These are phyloP conservation scores for Nakazawaea holstii DNA, from an alignment of 805 yeast species.

Conservation along the genomic window DNA sequence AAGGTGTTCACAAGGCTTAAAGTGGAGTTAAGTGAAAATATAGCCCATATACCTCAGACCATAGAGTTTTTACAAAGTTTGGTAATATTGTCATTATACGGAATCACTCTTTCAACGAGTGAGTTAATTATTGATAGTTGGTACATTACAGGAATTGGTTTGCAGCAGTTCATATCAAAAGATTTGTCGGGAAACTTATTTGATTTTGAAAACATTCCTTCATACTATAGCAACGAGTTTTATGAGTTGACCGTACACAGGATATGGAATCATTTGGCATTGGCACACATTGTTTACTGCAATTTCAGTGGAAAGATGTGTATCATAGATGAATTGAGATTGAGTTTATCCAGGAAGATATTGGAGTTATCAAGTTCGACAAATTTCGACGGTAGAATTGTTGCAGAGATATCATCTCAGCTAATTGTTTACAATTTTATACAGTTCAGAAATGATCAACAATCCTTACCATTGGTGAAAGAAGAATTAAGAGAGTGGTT, in stretches of 20 bases:
- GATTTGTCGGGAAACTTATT: conserved; percentile 39
- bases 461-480: conserved; percentile 30
- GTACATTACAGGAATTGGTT: conserved; percentile 61
- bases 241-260: conserved; percentile 53
- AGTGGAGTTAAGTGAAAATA: conserved; percentile 40
- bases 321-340: conserved; percentile 48
- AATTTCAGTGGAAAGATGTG: conserved; percentile 62
- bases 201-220: conserved; percentile 8
- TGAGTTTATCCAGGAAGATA: conserved; percentile 48
- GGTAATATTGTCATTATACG: conserved; percentile 60
- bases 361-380: conserved; percentile 56
- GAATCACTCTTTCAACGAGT: conserved; percentile 50
- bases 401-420: conserved; percentile 65
- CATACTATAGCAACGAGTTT: conserved; percentile 33
- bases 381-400: conserved; percentile 79
- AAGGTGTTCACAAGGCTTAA: conserved; percentile 40
- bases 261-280: conserved; percentile 65
- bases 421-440: conserved; percentile 53
- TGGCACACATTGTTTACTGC: conserved; percentile 64
- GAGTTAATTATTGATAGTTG: conserved; percentile 57
- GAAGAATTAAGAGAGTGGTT: conserved; percentile 56
- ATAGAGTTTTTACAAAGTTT: conserved; percentile 63
- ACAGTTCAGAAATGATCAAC: conserved; percentile 26
- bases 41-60: conserved; percentile 35
- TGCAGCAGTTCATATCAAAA: conserved; percentile 54